These are phyloP conservation scores for Helotiales sp. DNA, from an alignment of 2,329 filamentous ascomycete genomes.

Conservation along the genomic window DNA sequence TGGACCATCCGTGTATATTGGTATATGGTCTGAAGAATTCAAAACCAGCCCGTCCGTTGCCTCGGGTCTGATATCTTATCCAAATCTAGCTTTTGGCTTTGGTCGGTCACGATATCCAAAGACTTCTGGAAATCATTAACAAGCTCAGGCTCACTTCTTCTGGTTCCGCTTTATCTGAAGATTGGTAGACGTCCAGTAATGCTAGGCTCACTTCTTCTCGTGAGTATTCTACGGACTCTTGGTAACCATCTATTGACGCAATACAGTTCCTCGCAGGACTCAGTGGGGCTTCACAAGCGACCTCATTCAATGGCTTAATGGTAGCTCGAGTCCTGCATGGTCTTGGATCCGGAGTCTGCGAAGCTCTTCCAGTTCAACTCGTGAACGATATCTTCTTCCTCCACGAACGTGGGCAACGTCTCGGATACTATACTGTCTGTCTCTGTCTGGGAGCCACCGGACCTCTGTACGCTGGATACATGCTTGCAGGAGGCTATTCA, in stretches of 20 bases:
- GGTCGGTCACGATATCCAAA: constrained; percentile 36
- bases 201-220: constrained; percentile 21
- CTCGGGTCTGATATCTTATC: constrained; percentile 58
- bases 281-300: constrained; percentile 22
- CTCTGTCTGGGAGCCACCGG: constrained; percentile 57
- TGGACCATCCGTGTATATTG: constrained; percentile 59
- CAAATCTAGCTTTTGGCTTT: constrained; percentile 61
- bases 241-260: background rate
- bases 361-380: constrained; percentile 36
- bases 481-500: constrained; percentile 57
- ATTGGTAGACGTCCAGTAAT: constrained; percentile 30
- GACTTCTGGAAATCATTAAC: background rate
- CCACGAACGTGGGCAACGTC: constrained; percentile 49
- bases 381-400: constrained; percentile 48
- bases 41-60: constrained; percentile 49
- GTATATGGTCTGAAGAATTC: constrained; percentile 53
- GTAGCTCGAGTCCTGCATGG: constrained; percentile 30
- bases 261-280: constrained; percentile 25
- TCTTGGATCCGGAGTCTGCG: constrained; percentile 31
- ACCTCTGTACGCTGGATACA: constrained; percentile 59
- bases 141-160: constrained; percentile 46
- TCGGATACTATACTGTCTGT: constrained; percentile 61
- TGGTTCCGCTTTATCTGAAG: constrained; percentile 56
- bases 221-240: constrained; percentile 4
- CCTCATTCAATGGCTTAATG: constrained; percentile 26